Base-by-base conservation (phyloP, 371 early-diverging fungal species). In the Mucor sp. region DNA sequence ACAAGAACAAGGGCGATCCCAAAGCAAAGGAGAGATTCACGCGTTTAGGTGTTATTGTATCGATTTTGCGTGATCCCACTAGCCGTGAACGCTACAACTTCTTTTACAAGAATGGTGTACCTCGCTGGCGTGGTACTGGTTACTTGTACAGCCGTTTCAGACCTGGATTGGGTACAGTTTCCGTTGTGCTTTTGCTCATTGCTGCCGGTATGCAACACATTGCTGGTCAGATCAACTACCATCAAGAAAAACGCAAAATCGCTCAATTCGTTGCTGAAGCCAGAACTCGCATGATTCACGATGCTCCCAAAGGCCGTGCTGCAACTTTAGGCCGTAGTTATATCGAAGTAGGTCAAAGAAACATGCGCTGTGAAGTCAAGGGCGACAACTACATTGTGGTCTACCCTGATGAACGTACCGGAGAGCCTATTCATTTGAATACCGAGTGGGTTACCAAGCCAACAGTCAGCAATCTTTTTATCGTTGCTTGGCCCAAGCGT, bases 91-190 rank as follows among this genome's bases (percentile, higher is more conserved):
- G 94, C 19, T 94, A 94, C 80, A 85, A 94, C 77, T 91, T 91
- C 74, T 94, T 91, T 71, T 86, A 90, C 68, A 93, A 91, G 75
- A 93, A 93, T 73, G 94, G 94, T n/a, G 93, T 94, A 25, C 94
- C 94, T 44, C 84, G 86, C 67, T 94, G 94, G 94, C 86, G 94
- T 53, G 94, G 94, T 62, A 90, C 94, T 39, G 94, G 90, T 5
- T 94, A 94, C 62, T 76, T 89, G 21, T 94, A 94, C 70, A 76
- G 86, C 30, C 87, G 94, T 39, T 91, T 89, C 77, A 82, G 93
- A 23, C 94, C 94, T 15, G 93, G 93, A n/a, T 74, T 93, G n/a
- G 80, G 80, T 5, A 63, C 80, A 2, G 94, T 91, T 3, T 6
- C 85, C 3, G 70, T 84, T 17, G 86, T 91, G 6, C 72, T 94